Evolutionary conservation across 176 grass and related monocot species (phyloP), one percentile per base, ranked within the genome.

Genomic region (Juncus inflexus): DNA sequence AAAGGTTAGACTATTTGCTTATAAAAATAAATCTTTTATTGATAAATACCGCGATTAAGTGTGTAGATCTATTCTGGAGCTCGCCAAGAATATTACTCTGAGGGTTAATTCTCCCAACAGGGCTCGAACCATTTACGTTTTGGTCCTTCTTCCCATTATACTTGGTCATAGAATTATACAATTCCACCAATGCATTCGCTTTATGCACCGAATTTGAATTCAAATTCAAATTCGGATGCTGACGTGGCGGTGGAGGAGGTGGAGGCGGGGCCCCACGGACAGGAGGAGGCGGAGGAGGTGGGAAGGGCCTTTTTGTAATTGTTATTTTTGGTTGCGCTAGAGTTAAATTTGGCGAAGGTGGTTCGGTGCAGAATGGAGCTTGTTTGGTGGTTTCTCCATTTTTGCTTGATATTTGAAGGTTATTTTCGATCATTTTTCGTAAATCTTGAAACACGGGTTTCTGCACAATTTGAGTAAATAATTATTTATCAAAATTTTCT

Each of bases 21-120:
- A 28, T 28, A 28, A 28, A 28, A 60, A 6, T 4, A 80, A 28
- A 70, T 60, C 6, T 1, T 28, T 49, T 15, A 16, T 19, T 35
- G 19, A 42, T 61, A 50, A 79, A 49, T 71, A 97, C 92, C 41
- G 92, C 84, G 15, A 97, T 37, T 56, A 89, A 57, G 81, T 97
- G 87, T 5, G 74, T 50, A 14, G 92, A 97, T 67, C 92, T 87
- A 67, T 91, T 97, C 77, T 89, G 92, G 38, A 97, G 84, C 62
- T 97, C 92, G 19, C 82, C 87, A 12, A 97, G 77, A 1, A 97
- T 84, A 65, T 83, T 73, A 61, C 67, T 85, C 59, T 82, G 75
- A 35, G 74, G 60, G 12, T 78, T 79, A 19, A 19, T 64, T 71
- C 52, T 42, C 40, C 39, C 53, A 55, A 73, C 57, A 73, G 72